Evolutionary conservation across 306 rosid genomes (phyloP).

Genomic region (Nissolia schottii): DNA sequence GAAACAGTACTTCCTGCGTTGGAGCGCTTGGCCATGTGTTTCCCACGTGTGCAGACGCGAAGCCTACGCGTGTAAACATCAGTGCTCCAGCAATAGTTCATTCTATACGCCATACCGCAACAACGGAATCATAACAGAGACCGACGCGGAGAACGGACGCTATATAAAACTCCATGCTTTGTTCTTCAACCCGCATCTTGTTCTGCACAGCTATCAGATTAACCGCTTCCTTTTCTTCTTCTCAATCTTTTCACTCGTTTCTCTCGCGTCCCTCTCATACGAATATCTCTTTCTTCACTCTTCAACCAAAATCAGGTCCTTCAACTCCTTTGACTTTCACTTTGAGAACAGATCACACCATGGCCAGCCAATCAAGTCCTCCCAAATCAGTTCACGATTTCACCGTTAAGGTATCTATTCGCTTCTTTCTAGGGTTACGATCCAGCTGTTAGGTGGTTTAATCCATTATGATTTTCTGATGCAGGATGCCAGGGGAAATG

Average conservation of each 20-base stretch:
- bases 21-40: not conserved
- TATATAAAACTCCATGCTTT: conserved; percentile 31
- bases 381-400: conserved; percentile 52
- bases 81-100: not conserved
- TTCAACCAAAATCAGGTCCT: not conserved
- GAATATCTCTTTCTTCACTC: not conserved
- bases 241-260: conserved; percentile 7
- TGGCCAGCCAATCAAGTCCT: conserved; percentile 56
- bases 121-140: not conserved
- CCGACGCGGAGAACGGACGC: not conserved
- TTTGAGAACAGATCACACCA: conserved; percentile 35
- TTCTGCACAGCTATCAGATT: not conserved
- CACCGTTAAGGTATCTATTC: conserved; percentile 52
- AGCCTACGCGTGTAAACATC: conserved; percentile 12
- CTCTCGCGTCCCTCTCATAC: not conserved
- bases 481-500: conserved; percentile 88
- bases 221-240: conserved; percentile 15
- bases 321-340: not conserved
- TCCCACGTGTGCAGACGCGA: not conserved
- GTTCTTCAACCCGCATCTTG: conserved; percentile 29
- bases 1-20: no score
- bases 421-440: no score
- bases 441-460: no score
- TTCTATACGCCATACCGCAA: not conserved
- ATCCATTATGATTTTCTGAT: no score